These are phyloP conservation scores for Colletotrichum cuscutae DNA, from an alignment of 2,329 filamentous ascomycete genomes.

Conservation along the genomic window DNA sequence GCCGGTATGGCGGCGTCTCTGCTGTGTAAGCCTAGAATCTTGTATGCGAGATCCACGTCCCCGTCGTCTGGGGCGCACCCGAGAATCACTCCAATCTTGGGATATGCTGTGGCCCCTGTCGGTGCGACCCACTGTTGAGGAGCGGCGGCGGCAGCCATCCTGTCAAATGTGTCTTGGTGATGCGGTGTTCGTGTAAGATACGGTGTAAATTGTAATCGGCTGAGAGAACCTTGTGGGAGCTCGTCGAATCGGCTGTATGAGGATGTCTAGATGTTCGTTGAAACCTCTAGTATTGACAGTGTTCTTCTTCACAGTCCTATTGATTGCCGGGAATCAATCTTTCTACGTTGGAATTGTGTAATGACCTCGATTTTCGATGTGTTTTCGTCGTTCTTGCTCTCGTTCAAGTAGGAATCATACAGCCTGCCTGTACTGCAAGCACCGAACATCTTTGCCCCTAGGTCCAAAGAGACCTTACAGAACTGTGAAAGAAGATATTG, in stretches of 20 bases:
- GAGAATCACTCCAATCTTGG: not conserved
- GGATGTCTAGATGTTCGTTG: too few relatives aligned
- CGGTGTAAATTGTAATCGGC: not conserved
- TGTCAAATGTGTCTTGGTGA: not conserved
- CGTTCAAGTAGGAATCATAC: not conserved
- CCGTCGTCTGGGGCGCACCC: not conserved
- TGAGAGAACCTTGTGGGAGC: not conserved
- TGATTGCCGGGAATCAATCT: not conserved
- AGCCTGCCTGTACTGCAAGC: not conserved
- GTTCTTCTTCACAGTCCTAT: not conserved
- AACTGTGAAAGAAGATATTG: not conserved
- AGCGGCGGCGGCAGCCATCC: not conserved
- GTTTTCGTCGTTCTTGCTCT: not conserved
- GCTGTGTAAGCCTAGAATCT: not conserved
- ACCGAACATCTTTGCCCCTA: not conserved
- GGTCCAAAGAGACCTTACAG: not conserved
- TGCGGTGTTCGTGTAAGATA: not conserved
- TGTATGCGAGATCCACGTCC: not conserved
- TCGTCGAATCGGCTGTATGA: not conserved
- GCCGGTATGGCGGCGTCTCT: not conserved
- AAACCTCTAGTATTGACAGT: too few relatives aligned
- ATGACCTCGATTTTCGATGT: not conserved
- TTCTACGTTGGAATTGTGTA: not conserved
- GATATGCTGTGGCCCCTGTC: not conserved
- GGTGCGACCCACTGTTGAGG: not conserved